These are phyloP conservation scores for Lecanicillium sp. DNA, from an alignment of 2,329 filamentous ascomycete genomes.

Conservation along the genomic window DNA sequence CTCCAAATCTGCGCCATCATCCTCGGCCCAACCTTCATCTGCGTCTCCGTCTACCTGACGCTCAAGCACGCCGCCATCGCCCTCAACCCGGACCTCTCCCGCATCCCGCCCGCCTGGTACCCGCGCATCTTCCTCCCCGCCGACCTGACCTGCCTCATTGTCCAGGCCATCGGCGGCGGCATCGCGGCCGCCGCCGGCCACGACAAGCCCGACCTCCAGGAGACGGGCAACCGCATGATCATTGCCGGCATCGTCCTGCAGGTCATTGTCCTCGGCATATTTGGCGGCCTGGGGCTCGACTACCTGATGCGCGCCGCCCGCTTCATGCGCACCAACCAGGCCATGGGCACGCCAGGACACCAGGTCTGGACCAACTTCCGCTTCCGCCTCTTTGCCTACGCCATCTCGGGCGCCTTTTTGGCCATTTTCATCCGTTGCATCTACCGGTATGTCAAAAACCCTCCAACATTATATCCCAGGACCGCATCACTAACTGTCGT, in stretches of 20 bases:
- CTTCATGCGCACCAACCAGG: slow-evolving; percentile 27
- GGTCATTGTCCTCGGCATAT: slow-evolving; percentile 39
- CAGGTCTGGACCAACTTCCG: slow-evolving; percentile 33
- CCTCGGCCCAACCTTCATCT: slow-evolving; percentile 52
- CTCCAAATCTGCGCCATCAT: slow-evolving; percentile 53
- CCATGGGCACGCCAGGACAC: slow-evolving; percentile 20
- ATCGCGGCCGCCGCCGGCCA: slow-evolving; percentile 42
- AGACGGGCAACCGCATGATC: slow-evolving; percentile 42
- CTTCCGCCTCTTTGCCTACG: slow-evolving; percentile 36
- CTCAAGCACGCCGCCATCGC: slow-evolving; percentile 50
- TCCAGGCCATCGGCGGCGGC: slow-evolving; percentile 51
- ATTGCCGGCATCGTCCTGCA: slow-evolving; percentile 47
- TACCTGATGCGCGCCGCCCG: slow-evolving; percentile 35
- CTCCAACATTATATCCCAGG: not conserved
- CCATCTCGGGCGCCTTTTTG: slow-evolving; percentile 35
- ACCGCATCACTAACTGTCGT: not conserved
- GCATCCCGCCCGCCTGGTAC: slow-evolving; percentile 42
- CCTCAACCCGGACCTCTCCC: slow-evolving; percentile 41
- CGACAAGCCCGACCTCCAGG: slow-evolving; percentile 29
- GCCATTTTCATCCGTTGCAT: slow-evolving; percentile 44
- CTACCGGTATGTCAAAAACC: slow-evolving; percentile 35
- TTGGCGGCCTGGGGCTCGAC: slow-evolving; percentile 35
- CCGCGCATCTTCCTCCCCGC: slow-evolving; percentile 52
- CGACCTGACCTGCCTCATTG: slow-evolving; percentile 49
- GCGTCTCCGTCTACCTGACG: slow-evolving; percentile 56